Evolutionary conservation across 306 rosid genomes (phyloP).

Genomic region (Psophocarpus tetragonolobus): DNA sequence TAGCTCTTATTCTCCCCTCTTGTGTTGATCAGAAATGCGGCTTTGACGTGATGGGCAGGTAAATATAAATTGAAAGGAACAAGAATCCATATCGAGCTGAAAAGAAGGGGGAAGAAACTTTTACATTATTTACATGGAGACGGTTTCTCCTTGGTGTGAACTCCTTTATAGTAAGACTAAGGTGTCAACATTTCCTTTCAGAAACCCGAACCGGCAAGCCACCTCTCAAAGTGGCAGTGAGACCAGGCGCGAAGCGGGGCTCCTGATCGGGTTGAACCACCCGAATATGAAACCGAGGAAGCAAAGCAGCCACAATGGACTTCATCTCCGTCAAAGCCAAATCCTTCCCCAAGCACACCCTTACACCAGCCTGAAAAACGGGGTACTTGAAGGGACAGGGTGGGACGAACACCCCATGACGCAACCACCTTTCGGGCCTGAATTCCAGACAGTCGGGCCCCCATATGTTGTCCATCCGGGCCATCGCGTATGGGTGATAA

Average conservation of each 20-base stretch:
- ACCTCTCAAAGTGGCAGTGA: constrained; percentile 67
- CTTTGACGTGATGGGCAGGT: too few relatives aligned
- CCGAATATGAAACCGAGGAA: constrained; percentile 54
- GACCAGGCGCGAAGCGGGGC: constrained; percentile 64
- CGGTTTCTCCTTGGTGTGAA: too few relatives aligned
- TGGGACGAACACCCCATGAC: constrained; percentile 46
- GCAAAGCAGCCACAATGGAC: constrained; percentile 37
- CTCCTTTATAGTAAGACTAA: too few relatives aligned
- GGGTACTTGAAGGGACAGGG: constrained; percentile 67
- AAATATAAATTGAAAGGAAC: too few relatives aligned
- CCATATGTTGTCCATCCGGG: constrained; percentile 86
- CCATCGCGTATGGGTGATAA: constrained; percentile 93
- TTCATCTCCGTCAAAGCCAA: constrained; percentile 75
- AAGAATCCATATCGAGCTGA: too few relatives aligned
- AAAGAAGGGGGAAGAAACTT: too few relatives aligned
- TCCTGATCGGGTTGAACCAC: constrained; percentile 20
- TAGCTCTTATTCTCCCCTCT: too few relatives aligned
- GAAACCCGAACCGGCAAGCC: constrained; percentile 67
- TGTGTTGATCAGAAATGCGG: too few relatives aligned
- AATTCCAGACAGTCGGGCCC: constrained; percentile 67
- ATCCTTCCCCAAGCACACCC: constrained; percentile 91
- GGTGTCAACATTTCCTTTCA: constrained; percentile 35
- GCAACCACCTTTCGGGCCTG: constrained; percentile 81
- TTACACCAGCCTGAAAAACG: constrained; percentile 77
- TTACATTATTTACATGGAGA: too few relatives aligned